Percentiles rank a stretch among this genome's conserved stretches.
These are phyloP conservation scores for Retiboletus flavoniger DNA, from an alignment of 1,284 basidiomycete genomes.

Conservation along the genomic window DNA sequence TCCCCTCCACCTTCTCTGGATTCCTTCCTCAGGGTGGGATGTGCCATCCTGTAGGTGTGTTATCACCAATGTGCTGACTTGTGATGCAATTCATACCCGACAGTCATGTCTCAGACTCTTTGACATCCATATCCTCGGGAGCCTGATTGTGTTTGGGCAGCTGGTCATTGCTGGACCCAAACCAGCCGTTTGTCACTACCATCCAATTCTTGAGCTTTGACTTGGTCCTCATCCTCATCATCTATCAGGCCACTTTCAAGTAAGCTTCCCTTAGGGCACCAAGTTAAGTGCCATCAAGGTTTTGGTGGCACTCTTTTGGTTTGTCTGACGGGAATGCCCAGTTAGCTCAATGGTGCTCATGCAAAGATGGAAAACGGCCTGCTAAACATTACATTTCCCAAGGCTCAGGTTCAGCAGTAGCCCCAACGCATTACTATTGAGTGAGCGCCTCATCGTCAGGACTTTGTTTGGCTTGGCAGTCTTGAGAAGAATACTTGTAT, in stretches of 20 bases:
- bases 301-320: neutral
- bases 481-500: neutral
- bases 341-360: constrained; percentile 42
- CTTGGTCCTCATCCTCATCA: constrained; percentile 8
- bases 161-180: constrained; percentile 13
- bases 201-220: constrained; percentile 5
- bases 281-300: constrained; percentile 37
- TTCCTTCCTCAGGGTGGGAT: constrained; percentile 62
- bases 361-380: constrained; percentile 46
- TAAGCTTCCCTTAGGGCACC: constrained; percentile 48
- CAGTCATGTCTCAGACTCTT: constrained; percentile 1
- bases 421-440: constrained; percentile 39
- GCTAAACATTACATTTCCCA: constrained; percentile 46
- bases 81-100: constrained; percentile 27
- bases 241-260: constrained; percentile 8
- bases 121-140: neutral
- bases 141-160: constrained; percentile 22
- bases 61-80: neutral
- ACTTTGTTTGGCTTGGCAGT: neutral
- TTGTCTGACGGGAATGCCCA: neutral
- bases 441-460: constrained; percentile 7
- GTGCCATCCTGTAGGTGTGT: constrained; percentile 44
- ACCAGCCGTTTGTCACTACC: constrained; percentile 28
- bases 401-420: constrained; percentile 35
- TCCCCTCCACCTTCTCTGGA: constrained; percentile 40